Evolutionary conservation across 108 stramenopile species (phyloP).

Genomic region (Nannochloropsis oceanica): DNA sequence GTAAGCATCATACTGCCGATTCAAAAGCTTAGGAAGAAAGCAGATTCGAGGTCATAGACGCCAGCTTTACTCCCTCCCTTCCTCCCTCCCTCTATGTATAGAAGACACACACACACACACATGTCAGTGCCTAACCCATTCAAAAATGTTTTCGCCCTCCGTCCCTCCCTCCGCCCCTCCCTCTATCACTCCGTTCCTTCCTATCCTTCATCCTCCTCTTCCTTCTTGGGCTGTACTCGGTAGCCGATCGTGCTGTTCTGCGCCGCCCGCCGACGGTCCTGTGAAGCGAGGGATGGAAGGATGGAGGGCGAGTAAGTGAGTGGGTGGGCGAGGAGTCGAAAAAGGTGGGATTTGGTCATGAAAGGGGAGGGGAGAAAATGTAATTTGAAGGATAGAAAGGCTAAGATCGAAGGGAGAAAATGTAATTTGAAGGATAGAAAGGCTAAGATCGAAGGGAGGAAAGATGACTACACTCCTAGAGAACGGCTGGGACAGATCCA

Average conservation of each 20-base stretch:
- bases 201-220: not conserved
- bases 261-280: not conserved
- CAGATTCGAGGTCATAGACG: not conserved
- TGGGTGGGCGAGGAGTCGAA: too few species aligned
- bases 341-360: too few species aligned
- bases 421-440: too few species aligned
- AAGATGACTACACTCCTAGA: too few species aligned
- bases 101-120: not conserved
- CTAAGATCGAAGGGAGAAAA: too few species aligned
- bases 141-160: not conserved
- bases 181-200: not conserved
- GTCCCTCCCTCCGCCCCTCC: not conserved
- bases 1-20: too few species aligned
- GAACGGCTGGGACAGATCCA: too few species aligned
- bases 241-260: not conserved
- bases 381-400: too few species aligned
- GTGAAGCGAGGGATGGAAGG: not conserved
- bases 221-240: not conserved
- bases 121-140: not conserved
- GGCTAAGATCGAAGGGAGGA: too few species aligned
- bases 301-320: not conserved
- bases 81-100: not conserved
- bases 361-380: too few species aligned
- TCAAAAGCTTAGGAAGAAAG: not conserved
- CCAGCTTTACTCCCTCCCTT: not conserved